Evolutionary conservation across 1,139 yeast genomes (phyloP), one percentile per base, ranked within the genome.

Genomic region (Candida pseudocylindracea): DNA sequence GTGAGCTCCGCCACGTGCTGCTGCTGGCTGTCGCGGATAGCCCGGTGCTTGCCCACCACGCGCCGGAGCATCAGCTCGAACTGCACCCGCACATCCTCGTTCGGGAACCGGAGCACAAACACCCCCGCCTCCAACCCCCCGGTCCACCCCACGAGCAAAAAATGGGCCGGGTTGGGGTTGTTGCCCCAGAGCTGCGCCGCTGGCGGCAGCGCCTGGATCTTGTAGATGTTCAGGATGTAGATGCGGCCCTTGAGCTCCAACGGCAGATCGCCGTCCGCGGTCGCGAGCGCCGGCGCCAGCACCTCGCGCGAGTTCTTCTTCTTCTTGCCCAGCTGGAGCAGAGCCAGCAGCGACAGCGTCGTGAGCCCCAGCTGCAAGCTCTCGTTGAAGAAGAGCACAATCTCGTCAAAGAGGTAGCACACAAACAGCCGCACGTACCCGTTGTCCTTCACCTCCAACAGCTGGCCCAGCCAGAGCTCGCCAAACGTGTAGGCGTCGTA

Each of bases 321-420:
- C 33, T 46, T 49, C 35, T 49, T 51, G 20, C 45, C 32, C 38
- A 51, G 44, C 20, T 45, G 50, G 29, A 30, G 46, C 37, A 27
- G 43, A 15, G 20, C 20, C 20, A 4, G 20, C 20, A 15, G 20
- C 20, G 20, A 15, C 20, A 28, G 10, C 28, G 31, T 4, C 29
- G 32, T 13, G 29, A 26, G 12, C 27, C 29, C 4, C 20, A 4
- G 20, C 20, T 4, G 20, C 20, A 15, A 15, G 43, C 52, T 51
- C 44, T 66, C 71, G 33, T 66, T 67, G 50, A 83, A 81, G 48
- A 91, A 74, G 39, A 85, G 70, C 12, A 88, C 72, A 36, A 85
- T 81, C 42, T 69, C 71, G 48, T 88, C 95, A 50, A 88, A 88
- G 29, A 88, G 57, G 46, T 81, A 91, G 12, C 92, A 83, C 44